phyloP scores from a whole-genome alignment of 768 basidiomycete species.

The Tylopilus vinaceipallidus region DNA sequence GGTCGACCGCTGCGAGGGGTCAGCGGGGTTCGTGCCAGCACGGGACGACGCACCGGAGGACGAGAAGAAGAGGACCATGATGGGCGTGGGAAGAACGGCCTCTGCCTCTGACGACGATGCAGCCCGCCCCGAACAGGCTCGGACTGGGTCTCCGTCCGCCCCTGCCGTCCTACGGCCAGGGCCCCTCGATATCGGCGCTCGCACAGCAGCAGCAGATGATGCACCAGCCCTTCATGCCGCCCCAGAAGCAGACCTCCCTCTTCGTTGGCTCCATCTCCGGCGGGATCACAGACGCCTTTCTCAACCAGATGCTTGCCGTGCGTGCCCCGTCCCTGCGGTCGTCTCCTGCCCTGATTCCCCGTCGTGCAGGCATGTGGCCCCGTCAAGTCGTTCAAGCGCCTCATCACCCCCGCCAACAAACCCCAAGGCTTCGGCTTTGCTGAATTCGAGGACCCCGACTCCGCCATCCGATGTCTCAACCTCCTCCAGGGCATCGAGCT shows the following conservation, averaged over 20 bases:
- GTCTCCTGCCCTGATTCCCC: not conserved
- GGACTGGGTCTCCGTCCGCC: constrained; percentile 88
- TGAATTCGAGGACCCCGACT: constrained; percentile 91
- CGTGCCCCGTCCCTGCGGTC: constrained; percentile 23
- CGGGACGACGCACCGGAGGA: constrained; percentile 40
- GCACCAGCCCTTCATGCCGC: constrained; percentile 61
- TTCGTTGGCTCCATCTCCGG: constrained; percentile 97
- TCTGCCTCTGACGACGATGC: constrained; percentile 39
- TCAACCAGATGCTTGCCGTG: constrained; percentile 77
- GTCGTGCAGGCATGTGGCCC: constrained; percentile 80
- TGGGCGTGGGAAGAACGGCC: constrained; percentile 4
- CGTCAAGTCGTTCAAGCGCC: constrained; percentile 86
- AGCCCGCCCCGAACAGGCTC: constrained; percentile 68
- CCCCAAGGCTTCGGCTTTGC: constrained; percentile 98
- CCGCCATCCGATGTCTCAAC: constrained; percentile 73
- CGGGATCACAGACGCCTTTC: constrained; percentile 80
- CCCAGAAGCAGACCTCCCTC: constrained; percentile 72
- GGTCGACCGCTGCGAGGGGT: constrained; percentile 46
- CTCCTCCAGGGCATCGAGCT: constrained; percentile 64
- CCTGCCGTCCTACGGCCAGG: constrained; percentile 85
- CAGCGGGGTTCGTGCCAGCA: not conserved
- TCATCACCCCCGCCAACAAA: constrained; percentile 89
- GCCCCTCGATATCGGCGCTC: constrained; percentile 88
- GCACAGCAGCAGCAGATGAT: constrained; percentile 75
- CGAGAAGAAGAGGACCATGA: constrained; percentile 65